phyloP scores from a whole-genome alignment of 345 rosid species.

The Gossypium herbaceum region DNA sequence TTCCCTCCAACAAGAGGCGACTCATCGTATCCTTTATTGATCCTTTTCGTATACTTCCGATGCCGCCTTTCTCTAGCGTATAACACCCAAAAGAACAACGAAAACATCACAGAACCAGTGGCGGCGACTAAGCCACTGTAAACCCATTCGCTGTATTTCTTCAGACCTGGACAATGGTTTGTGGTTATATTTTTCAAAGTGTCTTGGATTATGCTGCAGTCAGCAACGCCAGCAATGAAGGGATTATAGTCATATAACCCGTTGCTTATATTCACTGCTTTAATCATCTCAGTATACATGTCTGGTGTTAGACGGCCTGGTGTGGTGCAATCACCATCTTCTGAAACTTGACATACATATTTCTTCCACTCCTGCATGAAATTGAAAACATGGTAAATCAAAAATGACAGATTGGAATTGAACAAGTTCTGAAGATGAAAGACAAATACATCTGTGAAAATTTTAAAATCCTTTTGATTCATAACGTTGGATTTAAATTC shows the following conservation, averaged over 20 bases:
- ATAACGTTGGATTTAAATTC: too few relatives aligned
- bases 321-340: conserved; percentile 33
- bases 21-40: conserved; percentile 12
- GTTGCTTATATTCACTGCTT: conserved; percentile 40
- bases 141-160: conserved; percentile 38
- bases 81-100: conserved; percentile 43
- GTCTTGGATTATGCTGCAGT: conserved; percentile 37
- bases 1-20: conserved; percentile 17
- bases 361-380: conserved; percentile 46
- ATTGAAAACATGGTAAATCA: background rate
- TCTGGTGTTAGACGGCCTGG: conserved; percentile 40
- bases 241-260: conserved; percentile 33
- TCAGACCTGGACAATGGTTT: conserved; percentile 32
- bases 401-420: background rate
- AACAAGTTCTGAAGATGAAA: too few relatives aligned
- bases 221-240: conserved; percentile 32
- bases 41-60: conserved; percentile 28
- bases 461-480: too few relatives aligned
- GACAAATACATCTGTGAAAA: too few relatives aligned
- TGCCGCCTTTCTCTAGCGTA: conserved; percentile 47
- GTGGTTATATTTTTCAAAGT: conserved; percentile 29
- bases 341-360: conserved; percentile 40
- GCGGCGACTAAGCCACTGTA: conserved; percentile 40
- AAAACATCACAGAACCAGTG: conserved; percentile 42
- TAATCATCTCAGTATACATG: conserved; percentile 28